phyloP scores from a whole-genome alignment of 106 monocot species.

The Apostasia ramifera region DNA sequence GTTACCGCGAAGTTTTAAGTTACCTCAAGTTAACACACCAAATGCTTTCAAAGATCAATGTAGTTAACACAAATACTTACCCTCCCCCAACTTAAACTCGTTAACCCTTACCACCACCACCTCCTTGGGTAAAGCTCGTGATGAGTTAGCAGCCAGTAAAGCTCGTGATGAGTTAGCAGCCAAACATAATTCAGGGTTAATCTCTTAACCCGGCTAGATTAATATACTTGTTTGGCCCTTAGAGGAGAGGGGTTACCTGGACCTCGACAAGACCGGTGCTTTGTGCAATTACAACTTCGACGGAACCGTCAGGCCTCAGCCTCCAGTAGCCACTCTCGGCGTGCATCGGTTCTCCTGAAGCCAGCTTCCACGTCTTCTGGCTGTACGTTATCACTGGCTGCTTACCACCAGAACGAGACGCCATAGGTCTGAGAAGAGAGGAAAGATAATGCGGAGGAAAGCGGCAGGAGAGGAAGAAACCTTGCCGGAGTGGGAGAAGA shows the following conservation, averaged over 20 bases:
- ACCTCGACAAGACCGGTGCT: slow-evolving; percentile 83
- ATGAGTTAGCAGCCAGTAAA: too few relatives aligned
- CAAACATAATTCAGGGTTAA: too few relatives aligned
- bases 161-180: too few relatives aligned
- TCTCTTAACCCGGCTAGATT: too few relatives aligned
- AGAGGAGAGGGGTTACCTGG: slow-evolving; percentile 33
- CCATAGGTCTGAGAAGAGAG: not conserved
- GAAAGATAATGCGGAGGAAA: not conserved
- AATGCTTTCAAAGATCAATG: too few relatives aligned
- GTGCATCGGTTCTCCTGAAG: slow-evolving; percentile 82
- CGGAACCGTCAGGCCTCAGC: slow-evolving; percentile 64
- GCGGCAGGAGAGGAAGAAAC: slow-evolving; percentile 3
- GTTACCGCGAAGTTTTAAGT: too few relatives aligned
- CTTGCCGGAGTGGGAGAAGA: slow-evolving; percentile 78
- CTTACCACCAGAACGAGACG: not conserved
- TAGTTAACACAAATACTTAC: too few relatives aligned
- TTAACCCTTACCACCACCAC: too few relatives aligned
- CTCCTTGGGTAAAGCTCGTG: too few relatives aligned
- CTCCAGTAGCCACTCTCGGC: slow-evolving; percentile 83
- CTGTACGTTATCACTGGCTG: slow-evolving; percentile 79
- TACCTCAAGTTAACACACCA: too few relatives aligned
- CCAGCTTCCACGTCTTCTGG: slow-evolving; percentile 86
- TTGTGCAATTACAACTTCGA: slow-evolving; percentile 84
- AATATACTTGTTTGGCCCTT: too few relatives aligned
- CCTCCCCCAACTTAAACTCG: too few relatives aligned